Conservation (phyloP, 164 flowering plant genomes). For the Litsea cubeba region DNA sequence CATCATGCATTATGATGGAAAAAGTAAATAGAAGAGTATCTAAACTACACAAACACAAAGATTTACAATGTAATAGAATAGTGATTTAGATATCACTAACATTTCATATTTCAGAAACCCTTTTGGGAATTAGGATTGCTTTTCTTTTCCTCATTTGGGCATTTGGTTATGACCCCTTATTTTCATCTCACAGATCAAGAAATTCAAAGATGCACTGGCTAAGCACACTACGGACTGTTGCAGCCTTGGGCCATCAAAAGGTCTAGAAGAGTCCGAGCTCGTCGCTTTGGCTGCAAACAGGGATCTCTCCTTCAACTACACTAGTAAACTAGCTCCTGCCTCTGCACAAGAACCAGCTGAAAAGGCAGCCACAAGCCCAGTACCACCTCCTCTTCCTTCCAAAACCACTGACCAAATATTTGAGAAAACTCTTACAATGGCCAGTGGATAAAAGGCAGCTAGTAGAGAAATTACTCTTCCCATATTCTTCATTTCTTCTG, state of each 20-base stretch:
- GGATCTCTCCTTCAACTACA: conserved; percentile 29
- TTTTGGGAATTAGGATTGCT: background rate
- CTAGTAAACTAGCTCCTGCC: background rate
- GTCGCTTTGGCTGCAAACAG: conserved; percentile 39
- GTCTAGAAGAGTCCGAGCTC: conserved; percentile 67
- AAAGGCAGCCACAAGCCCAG: background rate
- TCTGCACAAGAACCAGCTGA: background rate
- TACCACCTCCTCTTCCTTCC: background rate
- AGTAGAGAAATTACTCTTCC: background rate
- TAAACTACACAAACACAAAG: too few species aligned
- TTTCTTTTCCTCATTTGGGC: background rate
- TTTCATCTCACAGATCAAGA: conserved; percentile 50
- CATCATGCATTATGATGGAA: too few species aligned
- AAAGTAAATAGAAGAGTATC: too few species aligned
- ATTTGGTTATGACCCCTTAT: background rate
- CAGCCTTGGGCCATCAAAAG: conserved; percentile 64
- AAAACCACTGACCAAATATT: background rate
- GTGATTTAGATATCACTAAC: too few species aligned
- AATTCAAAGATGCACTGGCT: conserved; percentile 75
- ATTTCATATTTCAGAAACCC: background rate
- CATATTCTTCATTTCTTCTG: background rate
- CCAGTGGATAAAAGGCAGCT: background rate
- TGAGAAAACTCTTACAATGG: background rate
- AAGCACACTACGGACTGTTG: conserved; percentile 53
- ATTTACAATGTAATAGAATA: too few species aligned